Conservation (phyloP, 1,284 basidiomycete species). For the Puccinia horiana region DNA sequence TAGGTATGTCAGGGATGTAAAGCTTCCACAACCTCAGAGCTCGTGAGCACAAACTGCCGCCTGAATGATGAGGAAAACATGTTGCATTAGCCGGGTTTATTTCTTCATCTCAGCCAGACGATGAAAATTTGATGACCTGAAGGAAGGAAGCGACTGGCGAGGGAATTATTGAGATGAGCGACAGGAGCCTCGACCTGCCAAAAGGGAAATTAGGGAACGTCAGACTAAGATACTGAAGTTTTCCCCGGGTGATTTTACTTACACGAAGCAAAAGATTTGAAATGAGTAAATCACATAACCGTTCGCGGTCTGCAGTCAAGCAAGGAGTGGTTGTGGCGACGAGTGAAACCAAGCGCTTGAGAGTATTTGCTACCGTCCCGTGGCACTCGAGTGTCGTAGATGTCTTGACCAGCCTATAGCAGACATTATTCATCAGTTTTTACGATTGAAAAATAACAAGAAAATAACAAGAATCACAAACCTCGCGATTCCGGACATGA, state of each 20-base stretch:
- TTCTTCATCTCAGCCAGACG: background rate
- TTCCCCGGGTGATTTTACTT: background rate
- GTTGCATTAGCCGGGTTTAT: background rate
- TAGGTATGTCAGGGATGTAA: slow-evolving; percentile 46
- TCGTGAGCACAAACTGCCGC: background rate
- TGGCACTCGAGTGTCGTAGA: slow-evolving; percentile 23
- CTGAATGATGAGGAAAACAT: background rate
- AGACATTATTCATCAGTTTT: background rate
- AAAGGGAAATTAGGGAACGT: background rate
- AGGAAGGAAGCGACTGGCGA: background rate
- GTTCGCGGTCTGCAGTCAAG: slow-evolving; percentile 23
- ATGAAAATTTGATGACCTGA: background rate
- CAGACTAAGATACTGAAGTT: background rate
- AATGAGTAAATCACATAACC: background rate
- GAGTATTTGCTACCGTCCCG: slow-evolving; percentile 3
- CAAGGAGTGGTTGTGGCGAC: slow-evolving; percentile 11
- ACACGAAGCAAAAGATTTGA: slow-evolving; percentile 4
- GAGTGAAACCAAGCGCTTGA: slow-evolving; percentile 4
- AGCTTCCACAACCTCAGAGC: slow-evolving; percentile 33
- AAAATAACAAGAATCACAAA: background rate
- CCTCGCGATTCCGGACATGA: slow-evolving; percentile 20
- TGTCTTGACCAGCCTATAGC: slow-evolving; percentile 18
- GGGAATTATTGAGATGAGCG: background rate
- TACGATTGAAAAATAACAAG: background rate
- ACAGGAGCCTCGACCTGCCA: slow-evolving; percentile 12